phyloP scores from a whole-genome alignment of 1,284 basidiomycete species.

The Ceratobasidium sp. region DNA sequence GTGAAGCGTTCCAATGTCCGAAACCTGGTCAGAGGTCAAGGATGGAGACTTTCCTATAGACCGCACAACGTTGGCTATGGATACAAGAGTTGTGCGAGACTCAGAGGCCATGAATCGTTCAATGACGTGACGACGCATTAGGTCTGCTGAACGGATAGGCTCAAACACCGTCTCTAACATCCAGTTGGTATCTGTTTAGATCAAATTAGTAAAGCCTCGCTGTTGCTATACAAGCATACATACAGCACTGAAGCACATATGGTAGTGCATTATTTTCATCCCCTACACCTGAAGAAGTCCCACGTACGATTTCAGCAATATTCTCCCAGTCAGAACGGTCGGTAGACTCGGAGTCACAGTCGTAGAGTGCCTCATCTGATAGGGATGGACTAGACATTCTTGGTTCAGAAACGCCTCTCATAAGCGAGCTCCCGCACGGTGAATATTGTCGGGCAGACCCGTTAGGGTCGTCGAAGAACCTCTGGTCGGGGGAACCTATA shows the following conservation, averaged over 20 bases:
- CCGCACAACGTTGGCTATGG: neutral
- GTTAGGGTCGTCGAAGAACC: neutral
- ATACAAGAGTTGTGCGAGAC: slow-evolving; percentile 5
- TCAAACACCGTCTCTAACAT: slow-evolving; percentile 20
- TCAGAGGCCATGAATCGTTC: slow-evolving; percentile 8
- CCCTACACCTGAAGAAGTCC: neutral
- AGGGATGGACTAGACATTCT: slow-evolving; percentile 35
- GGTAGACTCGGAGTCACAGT: slow-evolving; percentile 28
- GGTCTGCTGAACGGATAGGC: slow-evolving; percentile 6
- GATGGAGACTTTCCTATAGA: neutral
- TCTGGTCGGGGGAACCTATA: neutral
- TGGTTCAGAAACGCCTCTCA: slow-evolving; percentile 22
- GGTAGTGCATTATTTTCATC: slow-evolving; percentile 1
- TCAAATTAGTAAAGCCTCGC: neutral
- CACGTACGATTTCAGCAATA: neutral
- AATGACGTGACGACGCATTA: slow-evolving; percentile 5
- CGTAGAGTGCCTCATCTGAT: slow-evolving; percentile 22
- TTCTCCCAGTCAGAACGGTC: slow-evolving; percentile 24
- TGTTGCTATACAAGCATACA: neutral
- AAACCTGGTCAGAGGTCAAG: slow-evolving; percentile 23
- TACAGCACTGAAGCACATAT: slow-evolving; percentile 22
- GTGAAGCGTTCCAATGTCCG: slow-evolving; percentile 14
- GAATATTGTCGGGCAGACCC: neutral
- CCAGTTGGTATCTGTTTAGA: neutral
- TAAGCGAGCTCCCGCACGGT: neutral